Evolutionary conservation across 331 rosid genomes (phyloP), one percentile per base, ranked within the genome.

Genomic region (Malus hybrid): DNA sequence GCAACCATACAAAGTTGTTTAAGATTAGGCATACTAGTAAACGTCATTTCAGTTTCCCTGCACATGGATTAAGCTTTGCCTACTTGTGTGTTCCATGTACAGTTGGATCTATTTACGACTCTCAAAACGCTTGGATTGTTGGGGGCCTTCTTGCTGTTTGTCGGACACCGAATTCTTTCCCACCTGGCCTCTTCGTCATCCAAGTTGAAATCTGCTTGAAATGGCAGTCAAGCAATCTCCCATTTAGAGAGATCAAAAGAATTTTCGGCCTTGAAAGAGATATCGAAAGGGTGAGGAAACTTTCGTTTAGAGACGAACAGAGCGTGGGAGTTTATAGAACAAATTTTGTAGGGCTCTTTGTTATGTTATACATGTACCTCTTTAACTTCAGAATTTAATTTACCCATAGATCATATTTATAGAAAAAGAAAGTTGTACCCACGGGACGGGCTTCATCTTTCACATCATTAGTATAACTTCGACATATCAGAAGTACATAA

Each of bases 41-140:
- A 60, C 3, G 1, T 9, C 3, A 6, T 34, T 22, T 36, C 59
- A 52, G 70, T 50, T 59, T 15, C 9, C 13, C 15, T 57, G 33
- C 28, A 11, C 31, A 28, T 42, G 24, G 31, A 27, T 73, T 19
- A 10, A 32, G 65, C 50, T 52, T 24, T 75, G 33, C 8, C 74
- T 31, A 60, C 57, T 19, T 69, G 73, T 52, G 34, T 81, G 67
- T 78, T 48, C 68, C 57, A 50, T 78, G 69, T 74, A 76, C 97
- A 95, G 99, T 87, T 92, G 91, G 93, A 95, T 81, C 87, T 95
- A 70, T 95, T 95, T 70, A 89, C 96, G 7, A 95, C 99, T 10
- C 85, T 95, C 79, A 95, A 90, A 88, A 44, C 81, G 66, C 80
- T 92, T 20, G 90, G 96, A 46, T 64, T 95, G 65, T 75, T 95